phyloP scores from a whole-genome alignment of 306 rosid genomes.

The Pterocarpus macrocarpus region DNA sequence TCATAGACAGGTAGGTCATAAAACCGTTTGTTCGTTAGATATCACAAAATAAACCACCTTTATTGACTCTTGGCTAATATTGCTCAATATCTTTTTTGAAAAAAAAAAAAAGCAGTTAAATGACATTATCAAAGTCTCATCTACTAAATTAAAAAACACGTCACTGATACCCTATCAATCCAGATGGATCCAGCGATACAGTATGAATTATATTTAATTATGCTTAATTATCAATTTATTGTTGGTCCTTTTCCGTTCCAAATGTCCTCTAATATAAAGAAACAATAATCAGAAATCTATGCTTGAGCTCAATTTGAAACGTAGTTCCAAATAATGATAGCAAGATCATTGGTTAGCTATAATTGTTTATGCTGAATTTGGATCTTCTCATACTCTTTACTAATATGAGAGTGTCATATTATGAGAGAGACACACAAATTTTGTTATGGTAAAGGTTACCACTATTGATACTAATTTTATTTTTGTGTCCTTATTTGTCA shows the following conservation, averaged over 20 bases:
- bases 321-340: not conserved
- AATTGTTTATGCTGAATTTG: not conserved
- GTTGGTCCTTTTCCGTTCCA: not conserved
- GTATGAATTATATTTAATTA: not conserved
- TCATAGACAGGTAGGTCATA: not conserved
- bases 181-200: not conserved
- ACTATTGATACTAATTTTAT: too few relatives aligned
- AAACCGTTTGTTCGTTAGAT: not conserved
- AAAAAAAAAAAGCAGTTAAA: slow-evolving; percentile 14
- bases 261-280: not conserved
- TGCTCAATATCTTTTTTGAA: not conserved
- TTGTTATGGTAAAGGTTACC: too few relatives aligned
- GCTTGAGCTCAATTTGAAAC: not conserved
- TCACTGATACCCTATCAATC: not conserved
- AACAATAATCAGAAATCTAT: not conserved
- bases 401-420: too few relatives aligned
- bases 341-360: not conserved
- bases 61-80: slow-evolving; percentile 28
- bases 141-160: not conserved
- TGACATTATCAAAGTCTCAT: not conserved
- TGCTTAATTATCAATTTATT: not conserved
- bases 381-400: too few relatives aligned
- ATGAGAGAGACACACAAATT: too few relatives aligned
- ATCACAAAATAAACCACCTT: not conserved
- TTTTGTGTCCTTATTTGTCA: too few relatives aligned